Evolutionary conservation across 768 basidiomycete genomes (phyloP), one percentile per base, ranked within the genome.

Genomic region (Macrolepiota dolichaula): DNA sequence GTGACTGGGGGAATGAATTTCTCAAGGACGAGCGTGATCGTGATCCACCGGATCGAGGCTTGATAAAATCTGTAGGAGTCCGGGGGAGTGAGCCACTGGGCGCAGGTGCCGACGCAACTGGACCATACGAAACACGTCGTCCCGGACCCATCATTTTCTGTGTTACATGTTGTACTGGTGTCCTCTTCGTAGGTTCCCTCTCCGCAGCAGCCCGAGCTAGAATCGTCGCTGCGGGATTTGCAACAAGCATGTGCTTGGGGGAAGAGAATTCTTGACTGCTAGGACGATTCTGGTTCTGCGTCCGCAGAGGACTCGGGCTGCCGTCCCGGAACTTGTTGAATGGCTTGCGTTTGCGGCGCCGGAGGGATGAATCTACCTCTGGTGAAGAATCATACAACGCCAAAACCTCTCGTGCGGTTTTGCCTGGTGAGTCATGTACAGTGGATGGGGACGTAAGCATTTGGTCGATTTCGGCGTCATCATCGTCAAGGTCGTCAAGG

Each of bases 401-500:
- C 19, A 60, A 27, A 15, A 53, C 51, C 47, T 60, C 51, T 24
- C 25, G 27, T 35, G 51, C 51, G 5, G 29, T 53, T 22, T 60
- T 46, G 38, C 11, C n/a, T 24, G 59, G 42, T 11, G 42, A 46
- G 9, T 46, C 22, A n/a, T 53, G 38, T 6, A 53, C 42, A 51
- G 35, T 29, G 46, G 57, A 35, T n/a, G 56, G 50, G 22, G 63
- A 37, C n/a, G 24, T 15, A 7, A 53, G 44, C 40, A 53, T 53
- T 53, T 42, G 40, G 32, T 60, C 29, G 19, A 25, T 52, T 51
- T 25, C 35, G 40, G 54, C 57, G 44, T 51, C 42, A 25, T 42
- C 36, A n/a, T 38, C 46, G n/a, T 49, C 44, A 7, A 51, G 70
- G 9, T 38, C 46, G n/a, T 49, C 44, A 7, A 51, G 70, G 9